These are phyloP conservation scores for Sequoiadendron giganteum DNA, from an alignment of 75 land plant genomes.

Conservation along the genomic window DNA sequence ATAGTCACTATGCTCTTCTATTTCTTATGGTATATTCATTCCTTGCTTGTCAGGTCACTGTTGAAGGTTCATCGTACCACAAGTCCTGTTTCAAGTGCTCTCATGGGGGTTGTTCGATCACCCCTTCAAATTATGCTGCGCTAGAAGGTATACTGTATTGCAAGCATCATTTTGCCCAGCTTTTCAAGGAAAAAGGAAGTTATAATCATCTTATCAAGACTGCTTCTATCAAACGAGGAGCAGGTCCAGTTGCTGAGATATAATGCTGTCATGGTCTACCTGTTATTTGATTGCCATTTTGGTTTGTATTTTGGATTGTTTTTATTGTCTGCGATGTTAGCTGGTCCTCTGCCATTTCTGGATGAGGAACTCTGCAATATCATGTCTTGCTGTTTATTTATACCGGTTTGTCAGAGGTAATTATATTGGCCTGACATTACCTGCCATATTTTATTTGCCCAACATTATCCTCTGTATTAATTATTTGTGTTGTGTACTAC, in stretches of 20 bases:
- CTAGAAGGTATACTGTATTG: slow-evolving; percentile 46
- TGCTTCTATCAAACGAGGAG: slow-evolving; percentile 25
- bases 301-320: background rate
- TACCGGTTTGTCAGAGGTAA: slow-evolving; percentile 4
- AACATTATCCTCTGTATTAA: background rate
- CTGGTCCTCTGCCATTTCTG: background rate
- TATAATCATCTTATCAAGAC: slow-evolving; percentile 40
- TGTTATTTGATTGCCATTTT: background rate
- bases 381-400: slow-evolving; percentile 5
- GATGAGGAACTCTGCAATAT: slow-evolving; percentile 3
- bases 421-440: background rate
- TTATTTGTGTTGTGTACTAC: background rate
- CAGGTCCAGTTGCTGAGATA: slow-evolving; percentile 12
- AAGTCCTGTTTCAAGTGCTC: slow-evolving; percentile 48
- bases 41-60: slow-evolving; percentile 34
- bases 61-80: slow-evolving; percentile 48
- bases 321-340: background rate
- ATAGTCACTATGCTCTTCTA: background rate
- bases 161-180: slow-evolving; percentile 47
- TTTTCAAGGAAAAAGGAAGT: slow-evolving; percentile 58
- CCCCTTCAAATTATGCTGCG: slow-evolving; percentile 48
- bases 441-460: background rate
- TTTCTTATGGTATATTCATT: background rate
- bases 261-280: background rate
- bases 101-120: slow-evolving; percentile 45